phyloP scores from a whole-genome alignment of 306 rosid species.

The Trifolium repens region DNA sequence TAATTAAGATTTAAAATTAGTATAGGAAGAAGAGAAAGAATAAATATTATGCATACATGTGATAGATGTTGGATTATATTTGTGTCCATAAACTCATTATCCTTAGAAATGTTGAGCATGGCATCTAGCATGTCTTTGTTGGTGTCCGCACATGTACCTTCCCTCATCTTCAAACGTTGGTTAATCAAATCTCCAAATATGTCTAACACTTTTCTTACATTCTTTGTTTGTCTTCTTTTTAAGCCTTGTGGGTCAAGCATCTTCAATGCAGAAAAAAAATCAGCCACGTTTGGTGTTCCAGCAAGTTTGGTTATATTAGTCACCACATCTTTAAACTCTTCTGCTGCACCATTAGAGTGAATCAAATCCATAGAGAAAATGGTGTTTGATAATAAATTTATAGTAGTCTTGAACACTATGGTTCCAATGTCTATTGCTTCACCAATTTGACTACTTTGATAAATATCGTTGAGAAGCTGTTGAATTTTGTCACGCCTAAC shows the following conservation, averaged over 20 bases:
- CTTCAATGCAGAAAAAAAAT: conserved; percentile 30
- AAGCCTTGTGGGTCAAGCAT: conserved; percentile 39
- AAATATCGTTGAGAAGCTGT: conserved; percentile 20
- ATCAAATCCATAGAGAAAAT: conserved; percentile 40
- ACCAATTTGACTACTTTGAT: conserved; percentile 8
- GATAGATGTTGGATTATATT: conserved; percentile 35
- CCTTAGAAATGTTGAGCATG: conserved; percentile 37
- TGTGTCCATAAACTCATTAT: conserved; percentile 37
- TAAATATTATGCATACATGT: conserved; percentile 13
- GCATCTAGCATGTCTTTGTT: conserved; percentile 42
- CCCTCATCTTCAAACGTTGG: conserved; percentile 26
- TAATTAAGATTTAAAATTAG: neutral
- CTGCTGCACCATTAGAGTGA: conserved; percentile 36
- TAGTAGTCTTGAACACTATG: conserved; percentile 35
- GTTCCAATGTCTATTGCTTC: conserved; percentile 39
- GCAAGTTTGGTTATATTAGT: conserved; percentile 31
- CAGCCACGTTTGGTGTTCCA: conserved; percentile 44
- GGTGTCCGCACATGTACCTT: neutral
- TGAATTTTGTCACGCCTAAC: conserved; percentile 33
- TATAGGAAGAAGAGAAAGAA: neutral
- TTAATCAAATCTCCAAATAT: conserved; percentile 21
- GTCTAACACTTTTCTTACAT: conserved; percentile 16
- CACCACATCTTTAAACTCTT: conserved; percentile 38
- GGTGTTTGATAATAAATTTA: conserved; percentile 38
- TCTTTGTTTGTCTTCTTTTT: conserved; percentile 23